These are phyloP conservation scores for Lentithecium fluviatile DNA, from an alignment of 495 filamentous ascomycete genomes.

Conservation along the genomic window DNA sequence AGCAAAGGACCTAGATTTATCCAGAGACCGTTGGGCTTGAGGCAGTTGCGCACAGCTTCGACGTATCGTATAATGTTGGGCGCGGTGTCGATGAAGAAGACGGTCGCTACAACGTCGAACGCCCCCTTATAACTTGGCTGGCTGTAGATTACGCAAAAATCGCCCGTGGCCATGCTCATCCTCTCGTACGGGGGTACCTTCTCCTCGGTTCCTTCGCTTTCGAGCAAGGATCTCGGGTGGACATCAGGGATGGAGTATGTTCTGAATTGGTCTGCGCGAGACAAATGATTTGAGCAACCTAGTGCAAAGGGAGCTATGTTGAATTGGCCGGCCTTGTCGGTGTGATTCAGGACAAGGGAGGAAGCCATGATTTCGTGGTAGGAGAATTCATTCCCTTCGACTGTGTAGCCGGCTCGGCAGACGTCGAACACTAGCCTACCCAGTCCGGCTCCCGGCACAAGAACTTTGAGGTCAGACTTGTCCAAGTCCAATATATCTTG, in stretches of 20 bases:
- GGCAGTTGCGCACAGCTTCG: constrained; percentile 72
- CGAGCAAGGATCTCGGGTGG: constrained; percentile 61
- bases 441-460: constrained; percentile 88
- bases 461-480: constrained; percentile 55
- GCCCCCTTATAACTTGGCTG: constrained; percentile 53
- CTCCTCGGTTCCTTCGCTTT: constrained; percentile 37
- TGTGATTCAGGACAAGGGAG: constrained; percentile 84
- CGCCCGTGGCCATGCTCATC: constrained; percentile 84
- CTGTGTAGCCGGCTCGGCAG: constrained; percentile 66
- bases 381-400: constrained; percentile 93
- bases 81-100: constrained; percentile 97
- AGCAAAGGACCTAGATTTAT: constrained; percentile 87
- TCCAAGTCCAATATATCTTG: constrained; percentile 27
- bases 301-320: constrained; percentile 75
- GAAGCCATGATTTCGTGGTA: constrained; percentile 89
- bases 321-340: constrained; percentile 46
- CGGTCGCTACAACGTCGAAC: constrained; percentile 81
- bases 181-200: constrained; percentile 46
- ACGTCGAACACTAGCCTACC: constrained; percentile 86
- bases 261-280: constrained; percentile 67
- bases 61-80: constrained; percentile 89
- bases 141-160: constrained; percentile 77
- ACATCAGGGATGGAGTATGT: constrained; percentile 73
- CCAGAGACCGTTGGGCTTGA: constrained; percentile 77
- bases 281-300: constrained; percentile 75